Conservation (phyloP, 2,329 filamentous ascomycete genomes). For the Phialophora chinensis region DNA sequence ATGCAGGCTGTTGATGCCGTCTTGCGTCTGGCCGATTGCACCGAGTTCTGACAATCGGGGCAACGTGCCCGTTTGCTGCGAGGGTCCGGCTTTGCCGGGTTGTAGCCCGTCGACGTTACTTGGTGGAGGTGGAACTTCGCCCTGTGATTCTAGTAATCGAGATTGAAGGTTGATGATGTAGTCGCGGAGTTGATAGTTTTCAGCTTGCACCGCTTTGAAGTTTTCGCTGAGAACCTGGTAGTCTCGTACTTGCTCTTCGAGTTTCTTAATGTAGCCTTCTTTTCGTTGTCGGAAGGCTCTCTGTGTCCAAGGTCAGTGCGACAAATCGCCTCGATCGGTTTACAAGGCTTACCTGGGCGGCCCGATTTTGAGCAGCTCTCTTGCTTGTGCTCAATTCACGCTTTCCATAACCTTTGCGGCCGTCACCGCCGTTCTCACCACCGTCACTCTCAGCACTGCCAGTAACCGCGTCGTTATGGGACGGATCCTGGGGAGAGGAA, state of each 20-base stretch:
- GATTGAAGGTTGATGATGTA: conserved; percentile 92
- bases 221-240: conserved; percentile 75
- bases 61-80: conserved; percentile 32
- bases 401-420: conserved; percentile 74
- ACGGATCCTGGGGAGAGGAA: conserved; percentile 31
- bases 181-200: conserved; percentile 89
- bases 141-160: conserved; percentile 79
- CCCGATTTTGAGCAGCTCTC: conserved; percentile 93
- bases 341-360: conserved; percentile 75
- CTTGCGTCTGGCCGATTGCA: conserved; percentile 28
- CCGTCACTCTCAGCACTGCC: conserved; percentile 51
- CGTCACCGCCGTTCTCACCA: conserved; percentile 56
- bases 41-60: conserved; percentile 36
- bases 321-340: neutral
- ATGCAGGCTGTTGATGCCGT: conserved; percentile 23
- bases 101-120: conserved; percentile 40
- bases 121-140: conserved; percentile 70
- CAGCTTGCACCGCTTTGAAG: conserved; percentile 79
- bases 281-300: conserved; percentile 96
- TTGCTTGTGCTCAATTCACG: conserved; percentile 94
- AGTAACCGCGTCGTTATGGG: conserved; percentile 30
- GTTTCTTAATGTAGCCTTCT: conserved; percentile 96
- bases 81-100: conserved; percentile 36
- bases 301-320: conserved; percentile 54
- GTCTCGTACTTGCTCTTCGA: conserved; percentile 91